Conservation (phyloP, 1,284 basidiomycete genomes). For the Afroboletus lepidellus region DNA sequence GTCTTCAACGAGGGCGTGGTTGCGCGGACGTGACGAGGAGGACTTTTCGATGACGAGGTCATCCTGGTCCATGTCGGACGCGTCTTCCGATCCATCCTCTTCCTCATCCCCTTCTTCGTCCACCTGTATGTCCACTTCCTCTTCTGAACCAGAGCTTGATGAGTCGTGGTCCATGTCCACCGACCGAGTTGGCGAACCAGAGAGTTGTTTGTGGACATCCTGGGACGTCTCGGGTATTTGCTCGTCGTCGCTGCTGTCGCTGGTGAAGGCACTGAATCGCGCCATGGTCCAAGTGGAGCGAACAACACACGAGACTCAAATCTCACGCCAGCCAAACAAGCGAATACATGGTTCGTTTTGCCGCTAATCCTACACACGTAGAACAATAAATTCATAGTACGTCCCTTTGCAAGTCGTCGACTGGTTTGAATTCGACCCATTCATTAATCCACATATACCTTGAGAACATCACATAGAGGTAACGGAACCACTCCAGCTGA, state of each 20-base stretch:
- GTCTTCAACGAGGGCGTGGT: too few relatives aligned
- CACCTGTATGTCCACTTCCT: slow-evolving; percentile 24
- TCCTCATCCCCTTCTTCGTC: slow-evolving; percentile 34
- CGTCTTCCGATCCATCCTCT: slow-evolving; percentile 40
- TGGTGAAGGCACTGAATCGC: slow-evolving; percentile 42
- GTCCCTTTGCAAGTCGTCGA: slow-evolving; percentile 1
- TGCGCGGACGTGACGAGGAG: slow-evolving; percentile 32
- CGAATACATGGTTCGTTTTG: slow-evolving; percentile 18
- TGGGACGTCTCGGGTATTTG: slow-evolving; percentile 24
- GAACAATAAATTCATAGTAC: not conserved
- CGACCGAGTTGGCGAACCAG: slow-evolving; percentile 18
- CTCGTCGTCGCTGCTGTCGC: slow-evolving; percentile 43
- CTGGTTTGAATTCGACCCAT: slow-evolving; percentile 47
- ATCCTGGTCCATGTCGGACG: slow-evolving; percentile 52
- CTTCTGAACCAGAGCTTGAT: slow-evolving; percentile 23
- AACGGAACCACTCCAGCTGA: slow-evolving; percentile 90
- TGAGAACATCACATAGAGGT: slow-evolving; percentile 81
- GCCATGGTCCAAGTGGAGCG: slow-evolving; percentile 33
- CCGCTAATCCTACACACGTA: not conserved
- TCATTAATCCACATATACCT: slow-evolving; percentile 93
- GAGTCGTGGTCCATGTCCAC: slow-evolving; percentile 24
- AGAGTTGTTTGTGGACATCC: slow-evolving; percentile 17
- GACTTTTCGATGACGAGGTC: slow-evolving; percentile 36
- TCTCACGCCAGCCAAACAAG: slow-evolving; percentile 29
- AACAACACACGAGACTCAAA: slow-evolving; percentile 24